Evolutionary conservation across 345 rosid species (phyloP), one percentile per base, ranked within the genome.

Genomic region (Crucihimalaya himalaica): DNA sequence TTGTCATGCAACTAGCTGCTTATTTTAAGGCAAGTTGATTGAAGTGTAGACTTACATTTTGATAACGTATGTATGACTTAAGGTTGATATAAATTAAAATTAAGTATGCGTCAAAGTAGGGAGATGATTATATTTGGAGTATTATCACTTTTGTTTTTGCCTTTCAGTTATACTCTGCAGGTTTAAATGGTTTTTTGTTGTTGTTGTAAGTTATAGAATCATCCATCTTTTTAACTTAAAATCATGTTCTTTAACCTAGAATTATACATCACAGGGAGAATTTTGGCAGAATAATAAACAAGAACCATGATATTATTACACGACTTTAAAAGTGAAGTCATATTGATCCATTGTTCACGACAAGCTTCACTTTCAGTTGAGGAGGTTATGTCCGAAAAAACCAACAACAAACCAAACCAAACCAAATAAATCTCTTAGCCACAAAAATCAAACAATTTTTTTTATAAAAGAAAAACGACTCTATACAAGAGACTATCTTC

Each of bases 391-490:
- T 72, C 53, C 70, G 23, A 46, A 12, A 53, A 47, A 58, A 67
- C 46, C 75, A 78, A 75, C 72, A 77, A 58, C 71, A 81, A 71
- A 72, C 66, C 72, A 63, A 62, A 76, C 31, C 70, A 77, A 47
- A 70, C 64, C 3, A 10, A 57, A 65, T 70, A 10, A 57, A 65
- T 70, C 61, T 23, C 12, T 57, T 58, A 48, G 31, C 48, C 78
- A 59, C 70, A 72, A 51, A 60, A 66, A 78, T 78, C 62, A 71
- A 66, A 71, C 71, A 57, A 46, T 43, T 53, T 59, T 37, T 77
- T 9, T 21, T 10, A 5, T 7, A 1, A 16, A 53, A 66, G 21
- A 53, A 69, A 53, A 65, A 37, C 20, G 69, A 66, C 43, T 25
- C 67, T 79, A 18, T 73, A 71, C 72, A 70, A 45, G 50, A 63